These are phyloP conservation scores for Xylaria bambusicola DNA, from an alignment of 495 filamentous ascomycete species.

Conservation along the genomic window DNA sequence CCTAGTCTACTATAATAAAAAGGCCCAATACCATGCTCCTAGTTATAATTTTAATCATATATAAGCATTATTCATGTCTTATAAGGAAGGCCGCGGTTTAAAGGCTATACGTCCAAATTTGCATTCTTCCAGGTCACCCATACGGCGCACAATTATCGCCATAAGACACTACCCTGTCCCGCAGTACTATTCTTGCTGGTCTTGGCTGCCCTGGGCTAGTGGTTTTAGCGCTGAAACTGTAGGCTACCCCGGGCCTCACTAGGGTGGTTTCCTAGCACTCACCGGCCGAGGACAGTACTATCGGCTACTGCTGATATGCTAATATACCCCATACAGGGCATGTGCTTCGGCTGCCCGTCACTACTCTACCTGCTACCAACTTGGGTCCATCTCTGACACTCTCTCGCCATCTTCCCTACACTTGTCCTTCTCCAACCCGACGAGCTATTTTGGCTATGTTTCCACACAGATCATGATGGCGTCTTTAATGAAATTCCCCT, in stretches of 20 bases:
- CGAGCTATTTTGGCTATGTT: no score
- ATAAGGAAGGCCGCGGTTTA: background rate
- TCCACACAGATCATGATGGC: no score
- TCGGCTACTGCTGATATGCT: background rate
- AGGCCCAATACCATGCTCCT: background rate
- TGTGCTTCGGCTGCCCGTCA: no score
- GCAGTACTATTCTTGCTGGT: background rate
- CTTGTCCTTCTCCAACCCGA: no score
- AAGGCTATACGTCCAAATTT: slow-evolving; percentile 2
- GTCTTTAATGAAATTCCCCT: no score
- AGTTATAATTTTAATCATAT: background rate
- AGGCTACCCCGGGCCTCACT: background rate
- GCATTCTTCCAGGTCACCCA: slow-evolving; percentile 3
- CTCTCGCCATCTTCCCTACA: no score
- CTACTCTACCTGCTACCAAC: no score
- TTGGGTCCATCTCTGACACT: no score
- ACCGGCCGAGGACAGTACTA: background rate
- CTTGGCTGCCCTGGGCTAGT: background rate
- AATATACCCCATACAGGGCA: background rate
- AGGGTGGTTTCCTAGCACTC: background rate
- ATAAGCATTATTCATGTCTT: background rate
- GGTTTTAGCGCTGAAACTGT: background rate
- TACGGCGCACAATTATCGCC: background rate
- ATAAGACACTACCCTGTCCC: background rate
- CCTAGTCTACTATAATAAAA: slow-evolving; percentile 7